phyloP scores from a whole-genome alignment of 2,329 filamentous ascomycete genomes.

The Metarhizium anisopliae region DNA sequence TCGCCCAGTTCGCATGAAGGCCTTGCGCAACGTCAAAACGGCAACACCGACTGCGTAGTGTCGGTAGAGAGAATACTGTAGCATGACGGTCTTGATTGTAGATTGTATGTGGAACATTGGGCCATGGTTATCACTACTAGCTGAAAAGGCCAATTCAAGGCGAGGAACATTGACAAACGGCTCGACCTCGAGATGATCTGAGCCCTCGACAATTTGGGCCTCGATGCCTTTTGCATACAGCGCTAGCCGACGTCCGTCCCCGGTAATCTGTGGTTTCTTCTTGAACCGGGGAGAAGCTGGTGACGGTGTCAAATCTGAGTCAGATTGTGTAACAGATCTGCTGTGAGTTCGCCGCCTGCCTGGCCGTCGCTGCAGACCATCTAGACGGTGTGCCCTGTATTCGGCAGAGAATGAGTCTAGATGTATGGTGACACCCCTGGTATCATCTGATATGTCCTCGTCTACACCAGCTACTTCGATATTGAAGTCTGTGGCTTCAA shows the following conservation, averaged over 20 bases:
- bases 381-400: slow-evolving; percentile 74
- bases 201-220: slow-evolving; percentile 80
- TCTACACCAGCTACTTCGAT: slow-evolving; percentile 88
- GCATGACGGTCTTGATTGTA: slow-evolving; percentile 64
- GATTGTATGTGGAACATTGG: slow-evolving; percentile 83
- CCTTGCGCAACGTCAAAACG: slow-evolving; percentile 61
- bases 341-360: slow-evolving; percentile 66
- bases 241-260: slow-evolving; percentile 73
- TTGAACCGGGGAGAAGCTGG: slow-evolving; percentile 28
- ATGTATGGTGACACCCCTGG: slow-evolving; percentile 75
- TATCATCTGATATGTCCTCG: slow-evolving; percentile 69
- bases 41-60: slow-evolving; percentile 87
- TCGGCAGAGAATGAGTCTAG: slow-evolving; percentile 82
- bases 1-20: slow-evolving; percentile 48
- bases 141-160: slow-evolving; percentile 80
- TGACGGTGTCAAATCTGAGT: slow-evolving; percentile 48
- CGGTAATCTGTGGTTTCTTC: slow-evolving; percentile 46
- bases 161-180: slow-evolving; percentile 79
- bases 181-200: slow-evolving; percentile 75
- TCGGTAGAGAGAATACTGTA: slow-evolving; percentile 88
- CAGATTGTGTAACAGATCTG: slow-evolving; percentile 57
- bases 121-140: slow-evolving; percentile 76
- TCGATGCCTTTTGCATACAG: slow-evolving; percentile 78
- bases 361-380: slow-evolving; percentile 46
- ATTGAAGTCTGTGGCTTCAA: slow-evolving; percentile 84